A percentile compares a stretch with the other conserved stretches of the same genome.
Conservation (phyloP, 352 stramenopile species). For the Pythium brachiatum region DNA sequence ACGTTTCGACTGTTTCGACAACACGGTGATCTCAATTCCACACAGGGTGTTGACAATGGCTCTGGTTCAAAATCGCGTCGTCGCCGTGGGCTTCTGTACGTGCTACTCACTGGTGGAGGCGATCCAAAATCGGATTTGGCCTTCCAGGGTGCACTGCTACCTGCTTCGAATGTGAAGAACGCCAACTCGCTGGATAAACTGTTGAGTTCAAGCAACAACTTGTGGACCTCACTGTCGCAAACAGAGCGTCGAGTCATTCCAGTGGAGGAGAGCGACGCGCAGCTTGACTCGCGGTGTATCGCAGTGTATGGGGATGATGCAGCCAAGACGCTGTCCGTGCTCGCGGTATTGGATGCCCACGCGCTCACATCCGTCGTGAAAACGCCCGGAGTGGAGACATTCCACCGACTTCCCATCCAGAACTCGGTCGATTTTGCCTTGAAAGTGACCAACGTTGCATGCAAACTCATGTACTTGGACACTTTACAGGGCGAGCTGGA, state of each 20-base stretch:
- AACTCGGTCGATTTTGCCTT: neutral
- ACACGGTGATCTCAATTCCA: neutral
- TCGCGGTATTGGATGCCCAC: slow-evolving; percentile 5
- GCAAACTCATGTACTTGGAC: slow-evolving; percentile 16
- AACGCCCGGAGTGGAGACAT: slow-evolving; percentile 9
- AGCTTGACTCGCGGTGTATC: neutral
- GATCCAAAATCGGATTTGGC: neutral
- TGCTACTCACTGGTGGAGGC: neutral
- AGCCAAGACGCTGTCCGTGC: neutral
- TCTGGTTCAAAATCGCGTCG: neutral
- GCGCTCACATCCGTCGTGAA: slow-evolving; percentile 2
- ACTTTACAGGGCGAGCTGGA: slow-evolving; percentile 17
- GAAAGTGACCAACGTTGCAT: slow-evolving; percentile 2
- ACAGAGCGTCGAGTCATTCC: slow-evolving; percentile 9
- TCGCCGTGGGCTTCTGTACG: neutral
- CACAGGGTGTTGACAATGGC: neutral
- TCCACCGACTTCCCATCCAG: slow-evolving; percentile 7
- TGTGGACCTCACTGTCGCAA: slow-evolving; percentile 5
- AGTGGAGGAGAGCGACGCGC: neutral
- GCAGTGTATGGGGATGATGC: neutral
- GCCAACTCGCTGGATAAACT: neutral
- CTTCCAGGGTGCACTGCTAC: neutral
- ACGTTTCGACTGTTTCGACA: slow-evolving; percentile 6
- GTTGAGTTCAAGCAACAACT: neutral
- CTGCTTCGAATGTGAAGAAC: neutral